Percentiles rank a stretch among this genome's conserved stretches.
phyloP scores from a whole-genome alignment of 768 basidiomycete species.

The Dentipellis fragilis region DNA sequence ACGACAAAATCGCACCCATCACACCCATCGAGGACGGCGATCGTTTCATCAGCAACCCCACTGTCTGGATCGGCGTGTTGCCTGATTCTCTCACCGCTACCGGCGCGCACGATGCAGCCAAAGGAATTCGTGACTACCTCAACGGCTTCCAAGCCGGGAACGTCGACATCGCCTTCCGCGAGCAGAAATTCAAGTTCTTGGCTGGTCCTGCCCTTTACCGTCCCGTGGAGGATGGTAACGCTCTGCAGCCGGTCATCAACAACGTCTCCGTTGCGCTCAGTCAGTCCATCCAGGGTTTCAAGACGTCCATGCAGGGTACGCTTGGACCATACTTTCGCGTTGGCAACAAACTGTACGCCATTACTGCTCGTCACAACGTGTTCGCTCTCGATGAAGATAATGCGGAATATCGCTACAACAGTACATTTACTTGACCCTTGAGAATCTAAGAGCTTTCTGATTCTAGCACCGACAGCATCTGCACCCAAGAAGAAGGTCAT shows the following conservation, averaged over 20 bases:
- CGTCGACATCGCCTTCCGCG: slow-evolving; percentile 19
- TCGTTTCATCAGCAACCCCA: slow-evolving; percentile 12
- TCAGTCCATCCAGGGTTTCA: slow-evolving; percentile 24
- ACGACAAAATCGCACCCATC: slow-evolving; percentile 18
- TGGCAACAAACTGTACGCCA: slow-evolving; percentile 21
- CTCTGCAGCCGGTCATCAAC: slow-evolving; percentile 27
- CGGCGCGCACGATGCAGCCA: slow-evolving; percentile 11
- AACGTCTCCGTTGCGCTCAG: slow-evolving; percentile 26
- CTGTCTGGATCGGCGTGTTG: slow-evolving; percentile 19
- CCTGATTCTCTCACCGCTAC: slow-evolving; percentile 17
- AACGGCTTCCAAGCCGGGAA: slow-evolving; percentile 4
- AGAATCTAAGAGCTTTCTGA: slow-evolving; percentile 9
- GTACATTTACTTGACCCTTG: slow-evolving; percentile 5
- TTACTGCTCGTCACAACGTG: slow-evolving; percentile 26
- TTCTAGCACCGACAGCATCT: slow-evolving; percentile 8
- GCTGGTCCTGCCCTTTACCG: slow-evolving; percentile 17
- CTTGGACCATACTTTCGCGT: slow-evolving; percentile 26
- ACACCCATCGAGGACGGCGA: slow-evolving; percentile 18
- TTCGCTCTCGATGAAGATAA: slow-evolving; percentile 1
- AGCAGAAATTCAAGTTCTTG: slow-evolving; percentile 11
- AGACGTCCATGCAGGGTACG: slow-evolving; percentile 27
- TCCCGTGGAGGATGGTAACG: slow-evolving; percentile 15
- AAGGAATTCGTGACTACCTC: slow-evolving; percentile 15
- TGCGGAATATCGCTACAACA: slow-evolving; percentile 5
- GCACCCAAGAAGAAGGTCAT: slow-evolving; percentile 19